Evolutionary conservation across 1,139 yeast genomes (phyloP).

Genomic region (Lodderomyces margitis): DNA sequence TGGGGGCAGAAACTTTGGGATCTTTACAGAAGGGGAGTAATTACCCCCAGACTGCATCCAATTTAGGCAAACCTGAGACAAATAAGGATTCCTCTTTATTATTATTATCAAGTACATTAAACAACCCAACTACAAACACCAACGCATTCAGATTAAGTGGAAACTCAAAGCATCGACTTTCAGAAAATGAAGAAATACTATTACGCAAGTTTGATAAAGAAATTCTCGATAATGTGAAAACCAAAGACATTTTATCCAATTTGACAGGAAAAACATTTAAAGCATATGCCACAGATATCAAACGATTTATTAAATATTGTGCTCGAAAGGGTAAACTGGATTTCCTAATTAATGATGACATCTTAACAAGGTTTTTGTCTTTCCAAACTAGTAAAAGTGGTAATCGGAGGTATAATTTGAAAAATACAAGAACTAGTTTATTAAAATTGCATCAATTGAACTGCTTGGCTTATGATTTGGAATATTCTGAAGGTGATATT

Average conservation of each 20-base stretch:
- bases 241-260: slow-evolving; percentile 11
- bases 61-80: neutral
- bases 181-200: slow-evolving; percentile 11
- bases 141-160: slow-evolving; percentile 11
- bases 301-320: slow-evolving; percentile 15
- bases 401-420: slow-evolving; percentile 9
- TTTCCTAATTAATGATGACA: slow-evolving; percentile 13
- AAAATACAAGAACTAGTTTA: slow-evolving; percentile 15
- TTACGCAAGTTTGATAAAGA: slow-evolving; percentile 16
- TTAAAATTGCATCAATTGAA: slow-evolving; percentile 17
- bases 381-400: slow-evolving; percentile 12
- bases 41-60: neutral
- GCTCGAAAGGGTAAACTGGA: slow-evolving; percentile 15
- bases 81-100: slow-evolving; percentile 2
- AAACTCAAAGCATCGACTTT: slow-evolving; percentile 14
- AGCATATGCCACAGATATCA: slow-evolving; percentile 17
- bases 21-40: neutral
- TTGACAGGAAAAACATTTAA: slow-evolving; percentile 16
- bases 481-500: slow-evolving; percentile 49
- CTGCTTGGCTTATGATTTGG: slow-evolving; percentile 15
- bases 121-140: neutral
- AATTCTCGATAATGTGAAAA: slow-evolving; percentile 11
- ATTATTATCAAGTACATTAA: slow-evolving; percentile 3
- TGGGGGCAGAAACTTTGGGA: no score
- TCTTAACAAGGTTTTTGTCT: slow-evolving; percentile 14